Evolutionary conservation across 495 filamentous ascomycete genomes (phyloP).

Genomic region (Amorphotheca resinae): DNA sequence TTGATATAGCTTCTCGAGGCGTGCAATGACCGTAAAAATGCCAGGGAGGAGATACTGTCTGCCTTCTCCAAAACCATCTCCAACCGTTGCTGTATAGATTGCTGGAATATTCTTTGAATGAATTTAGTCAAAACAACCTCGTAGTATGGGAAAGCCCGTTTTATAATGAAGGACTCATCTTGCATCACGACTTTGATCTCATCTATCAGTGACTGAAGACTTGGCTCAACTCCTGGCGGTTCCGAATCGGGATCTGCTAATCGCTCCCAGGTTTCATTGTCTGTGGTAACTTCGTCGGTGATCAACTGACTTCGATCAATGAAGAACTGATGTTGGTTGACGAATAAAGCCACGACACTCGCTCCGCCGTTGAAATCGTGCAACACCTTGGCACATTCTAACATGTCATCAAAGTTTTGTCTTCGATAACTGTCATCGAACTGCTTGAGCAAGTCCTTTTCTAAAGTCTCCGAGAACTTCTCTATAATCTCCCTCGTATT

Average conservation of each 20-base stretch:
- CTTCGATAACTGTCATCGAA: conserved; percentile 94
- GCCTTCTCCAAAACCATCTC: conserved; percentile 97
- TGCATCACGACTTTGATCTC: conserved; percentile 95
- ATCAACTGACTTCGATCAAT: conserved; percentile 85
- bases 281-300: conserved; percentile 74
- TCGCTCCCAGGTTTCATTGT: conserved; percentile 77
- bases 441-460: conserved; percentile 89
- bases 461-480: conserved; percentile 89
- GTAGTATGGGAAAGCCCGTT: conserved; percentile 87
- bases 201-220: conserved; percentile 79
- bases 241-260: conserved; percentile 90
- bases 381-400: conserved; percentile 83
- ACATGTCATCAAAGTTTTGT: conserved; percentile 93
- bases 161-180: conserved; percentile 92
- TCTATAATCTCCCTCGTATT: conserved; percentile 88
- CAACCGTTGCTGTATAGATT: conserved; percentile 88
- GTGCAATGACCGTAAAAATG: conserved; percentile 84
- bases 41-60: conserved; percentile 74
- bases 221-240: conserved; percentile 80
- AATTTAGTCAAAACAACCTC: conserved; percentile 89
- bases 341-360: conserved; percentile 87
- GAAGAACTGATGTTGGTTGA: conserved; percentile 99
- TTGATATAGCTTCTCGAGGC: conserved; percentile 78
- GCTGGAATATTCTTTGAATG: conserved; percentile 90
- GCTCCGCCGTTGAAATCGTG: conserved; percentile 92